These are phyloP conservation scores for Physcomitrium patens DNA, from an alignment of 225 moss, liverwort and hornwort genomes.

Conservation along the genomic window DNA sequence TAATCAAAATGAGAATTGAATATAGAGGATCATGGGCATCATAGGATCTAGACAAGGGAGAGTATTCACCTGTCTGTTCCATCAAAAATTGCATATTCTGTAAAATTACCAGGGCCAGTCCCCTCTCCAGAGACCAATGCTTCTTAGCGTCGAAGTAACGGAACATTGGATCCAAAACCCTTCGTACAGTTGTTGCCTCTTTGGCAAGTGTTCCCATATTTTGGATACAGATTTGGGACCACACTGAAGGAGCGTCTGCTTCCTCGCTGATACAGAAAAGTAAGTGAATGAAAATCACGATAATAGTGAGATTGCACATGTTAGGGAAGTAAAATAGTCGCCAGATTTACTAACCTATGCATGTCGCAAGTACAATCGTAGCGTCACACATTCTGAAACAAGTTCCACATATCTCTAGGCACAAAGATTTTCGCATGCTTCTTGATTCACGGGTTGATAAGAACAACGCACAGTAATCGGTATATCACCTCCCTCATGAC, in stretches of 20 bases:
- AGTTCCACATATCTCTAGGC: too few species aligned
- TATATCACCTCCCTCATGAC: too few species aligned
- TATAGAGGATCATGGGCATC: not conserved
- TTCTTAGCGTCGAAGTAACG: slow-evolving; percentile 72
- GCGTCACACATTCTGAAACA: too few species aligned
- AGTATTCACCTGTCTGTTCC: slow-evolving; percentile 78
- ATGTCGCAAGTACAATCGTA: too few species aligned
- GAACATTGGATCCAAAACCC: slow-evolving; percentile 92
- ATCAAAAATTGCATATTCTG: slow-evolving; percentile 86
- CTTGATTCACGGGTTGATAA: too few species aligned
- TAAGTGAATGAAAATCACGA: not conserved
- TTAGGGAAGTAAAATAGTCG: too few species aligned
- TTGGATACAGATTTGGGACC: slow-evolving; percentile 92
- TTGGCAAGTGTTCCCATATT: slow-evolving; percentile 88
- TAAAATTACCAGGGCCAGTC: slow-evolving; percentile 72
- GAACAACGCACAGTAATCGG: too few species aligned
- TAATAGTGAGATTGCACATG: too few species aligned
- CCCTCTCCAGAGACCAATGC: slow-evolving; percentile 83
- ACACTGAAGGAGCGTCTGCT: slow-evolving; percentile 76
- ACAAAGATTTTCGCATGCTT: too few species aligned
- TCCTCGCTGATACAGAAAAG: slow-evolving; percentile 53
- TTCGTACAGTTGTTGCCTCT: slow-evolving; percentile 84
- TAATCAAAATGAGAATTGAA: not conserved
- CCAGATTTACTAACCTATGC: too few species aligned
- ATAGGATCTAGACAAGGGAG: not conserved